These are phyloP conservation scores for Xanthoconium separans DNA, from an alignment of 1,284 basidiomycete species.

Conservation along the genomic window DNA sequence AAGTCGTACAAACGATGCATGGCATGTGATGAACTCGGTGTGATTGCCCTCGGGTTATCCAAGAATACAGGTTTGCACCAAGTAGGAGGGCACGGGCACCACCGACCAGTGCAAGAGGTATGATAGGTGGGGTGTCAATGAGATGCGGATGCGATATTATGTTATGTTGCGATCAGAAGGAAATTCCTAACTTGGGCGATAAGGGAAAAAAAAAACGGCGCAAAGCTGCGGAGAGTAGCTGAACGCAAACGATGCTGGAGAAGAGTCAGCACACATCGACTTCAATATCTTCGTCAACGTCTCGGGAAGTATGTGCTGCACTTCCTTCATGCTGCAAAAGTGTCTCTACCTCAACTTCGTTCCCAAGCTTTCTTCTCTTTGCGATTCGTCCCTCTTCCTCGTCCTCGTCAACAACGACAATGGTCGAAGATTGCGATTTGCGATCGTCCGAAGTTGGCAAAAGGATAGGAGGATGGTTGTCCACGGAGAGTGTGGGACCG, in stretches of 20 bases:
- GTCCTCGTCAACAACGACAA: conserved; percentile 59
- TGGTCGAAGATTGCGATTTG: conserved; percentile 42
- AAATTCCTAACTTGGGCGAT: background rate
- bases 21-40: background rate
- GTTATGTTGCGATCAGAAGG: conserved; percentile 3
- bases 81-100: conserved; percentile 1
- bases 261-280: conserved; percentile 26
- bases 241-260: background rate
- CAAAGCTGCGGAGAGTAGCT: background rate
- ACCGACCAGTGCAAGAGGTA: conserved; percentile 20
- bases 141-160: conserved; percentile 22
- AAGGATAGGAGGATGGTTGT: conserved; percentile 21
- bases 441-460: conserved; percentile 28
- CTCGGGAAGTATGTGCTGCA: conserved; percentile 6
- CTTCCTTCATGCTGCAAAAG: background rate
- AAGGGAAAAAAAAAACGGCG: conserved; percentile 4
- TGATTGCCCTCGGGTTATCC: conserved; percentile 15
- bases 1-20: conserved; percentile 4
- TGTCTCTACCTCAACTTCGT: background rate
- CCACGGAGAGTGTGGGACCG: conserved; percentile 12
- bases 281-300: conserved; percentile 30
- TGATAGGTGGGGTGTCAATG: conserved; percentile 17
- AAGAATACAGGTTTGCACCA: conserved; percentile 18
- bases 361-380: conserved; percentile 48
- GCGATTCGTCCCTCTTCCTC: conserved; percentile 49